These are phyloP conservation scores for Passalora sequoiae DNA, from an alignment of 2,329 filamentous ascomycete species.

Conservation along the genomic window DNA sequence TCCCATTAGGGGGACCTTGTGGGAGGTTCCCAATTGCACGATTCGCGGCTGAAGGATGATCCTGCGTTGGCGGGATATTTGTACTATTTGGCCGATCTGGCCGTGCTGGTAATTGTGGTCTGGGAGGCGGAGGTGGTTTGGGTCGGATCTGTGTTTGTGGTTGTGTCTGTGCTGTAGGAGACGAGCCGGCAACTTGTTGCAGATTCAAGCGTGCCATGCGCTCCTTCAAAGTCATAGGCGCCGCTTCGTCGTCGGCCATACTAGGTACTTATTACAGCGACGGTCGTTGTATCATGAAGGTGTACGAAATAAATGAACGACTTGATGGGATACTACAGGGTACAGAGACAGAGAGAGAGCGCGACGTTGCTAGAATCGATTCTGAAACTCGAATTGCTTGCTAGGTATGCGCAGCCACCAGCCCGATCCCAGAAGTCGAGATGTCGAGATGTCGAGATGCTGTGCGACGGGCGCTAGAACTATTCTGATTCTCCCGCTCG, in stretches of 20 bases:
- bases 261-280: too few relatives aligned
- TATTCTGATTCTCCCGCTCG: too few relatives aligned
- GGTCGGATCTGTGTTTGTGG: constrained; percentile 26
- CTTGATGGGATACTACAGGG: too few relatives aligned
- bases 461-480: too few relatives aligned
- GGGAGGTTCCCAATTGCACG: constrained; percentile 39
- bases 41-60: constrained; percentile 33
- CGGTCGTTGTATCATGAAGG: too few relatives aligned
- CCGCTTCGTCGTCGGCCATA: constrained; percentile 26
- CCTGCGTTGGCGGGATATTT: constrained; percentile 39
- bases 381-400: too few relatives aligned
- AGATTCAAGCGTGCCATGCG: constrained; percentile 47
- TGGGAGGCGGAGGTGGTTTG: constrained; percentile 34
- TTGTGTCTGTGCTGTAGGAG: constrained; percentile 29
- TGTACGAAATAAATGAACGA: too few relatives aligned
- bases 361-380: too few relatives aligned
- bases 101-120: constrained; percentile 29
- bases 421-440: too few relatives aligned
- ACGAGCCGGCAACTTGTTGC: constrained; percentile 29
- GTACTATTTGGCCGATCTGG: constrained; percentile 30
- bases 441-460: too few relatives aligned
- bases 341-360: too few relatives aligned
- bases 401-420: too few relatives aligned
- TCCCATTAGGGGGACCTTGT: constrained; percentile 20
- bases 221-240: constrained; percentile 38